Percentiles rank a stretch among this genome's conserved stretches.
Evolutionary conservation across 1,139 yeast genomes (phyloP).

Genomic region (Geotrichum australiense): DNA sequence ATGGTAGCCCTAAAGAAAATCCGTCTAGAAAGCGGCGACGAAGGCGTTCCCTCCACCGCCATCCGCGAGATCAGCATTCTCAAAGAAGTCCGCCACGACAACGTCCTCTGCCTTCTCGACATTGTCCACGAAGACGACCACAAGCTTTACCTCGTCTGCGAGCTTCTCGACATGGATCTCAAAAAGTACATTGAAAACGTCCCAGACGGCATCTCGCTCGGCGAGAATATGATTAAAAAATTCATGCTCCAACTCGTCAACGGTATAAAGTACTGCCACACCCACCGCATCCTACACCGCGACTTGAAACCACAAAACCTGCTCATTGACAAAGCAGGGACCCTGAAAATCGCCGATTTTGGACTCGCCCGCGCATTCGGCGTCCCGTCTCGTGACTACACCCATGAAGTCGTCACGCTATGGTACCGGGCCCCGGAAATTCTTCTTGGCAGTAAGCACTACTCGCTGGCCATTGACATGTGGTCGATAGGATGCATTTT

Average conservation of each 20-base stretch:
- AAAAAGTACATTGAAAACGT: slow-evolving; percentile 94
- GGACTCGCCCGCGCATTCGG: slow-evolving; percentile 97
- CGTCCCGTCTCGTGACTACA: slow-evolving; percentile 89
- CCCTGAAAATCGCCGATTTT: slow-evolving; percentile 90
- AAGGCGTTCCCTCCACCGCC: slow-evolving; percentile 98
- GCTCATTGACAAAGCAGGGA: slow-evolving; percentile 90
- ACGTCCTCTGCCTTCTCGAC: slow-evolving; percentile 83
- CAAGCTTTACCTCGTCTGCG: slow-evolving; percentile 86
- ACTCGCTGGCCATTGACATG: slow-evolving; percentile 96
- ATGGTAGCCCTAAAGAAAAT: slow-evolving; percentile 92
- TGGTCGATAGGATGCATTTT: slow-evolving; percentile 99
- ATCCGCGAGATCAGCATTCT: slow-evolving; percentile 90
- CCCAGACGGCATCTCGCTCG: slow-evolving; percentile 86
- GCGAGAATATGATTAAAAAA: slow-evolving; percentile 81
- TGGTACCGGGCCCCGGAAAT: slow-evolving; percentile 99
- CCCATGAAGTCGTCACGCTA: slow-evolving; percentile 94
- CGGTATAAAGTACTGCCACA: slow-evolving; percentile 91
- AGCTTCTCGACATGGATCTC: slow-evolving; percentile 85
- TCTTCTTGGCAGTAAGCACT: slow-evolving; percentile 90
- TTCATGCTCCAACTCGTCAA: slow-evolving; percentile 88
- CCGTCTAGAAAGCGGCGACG: slow-evolving; percentile 92
- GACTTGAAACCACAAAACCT: slow-evolving; percentile 95
- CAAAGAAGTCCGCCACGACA: slow-evolving; percentile 88
- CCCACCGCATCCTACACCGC: slow-evolving; percentile 90
- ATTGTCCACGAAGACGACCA: slow-evolving; percentile 94